Conservation (phyloP, 345 rosid genomes). For the Pugionium cornutum region DNA sequence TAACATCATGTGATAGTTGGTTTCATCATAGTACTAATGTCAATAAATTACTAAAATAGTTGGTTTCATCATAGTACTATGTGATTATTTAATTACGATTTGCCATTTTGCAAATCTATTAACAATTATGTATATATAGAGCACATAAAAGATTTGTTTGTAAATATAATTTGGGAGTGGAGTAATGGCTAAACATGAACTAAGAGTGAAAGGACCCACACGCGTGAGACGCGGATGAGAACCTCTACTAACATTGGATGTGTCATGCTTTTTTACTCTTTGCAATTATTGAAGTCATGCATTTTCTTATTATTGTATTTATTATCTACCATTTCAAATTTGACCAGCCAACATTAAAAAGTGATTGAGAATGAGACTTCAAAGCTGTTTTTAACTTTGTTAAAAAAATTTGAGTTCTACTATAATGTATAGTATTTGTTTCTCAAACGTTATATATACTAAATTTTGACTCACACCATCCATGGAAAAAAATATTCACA, state of each 20-base stretch:
- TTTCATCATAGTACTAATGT: conserved; percentile 25
- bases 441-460: too few relatives aligned
- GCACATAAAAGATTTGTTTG: too few relatives aligned
- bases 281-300: conserved; percentile 97
- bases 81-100: background rate
- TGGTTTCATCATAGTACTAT: conserved; percentile 32
- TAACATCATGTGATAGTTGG: conserved; percentile 37
- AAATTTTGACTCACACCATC: too few relatives aligned
- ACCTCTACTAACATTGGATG: conserved; percentile 22
- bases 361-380: too few relatives aligned
- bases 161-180: background rate
- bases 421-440: too few relatives aligned
- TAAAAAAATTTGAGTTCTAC: too few relatives aligned
- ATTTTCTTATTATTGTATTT: conserved; percentile 30
- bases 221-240: conserved; percentile 39
- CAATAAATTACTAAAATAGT: background rate
- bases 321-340: conserved; percentile 19
- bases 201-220: conserved; percentile 31
- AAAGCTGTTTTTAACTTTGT: too few relatives aligned
- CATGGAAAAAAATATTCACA: too few relatives aligned
- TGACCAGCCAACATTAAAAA: too few relatives aligned
- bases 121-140: too few relatives aligned
- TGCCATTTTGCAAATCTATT: background rate
- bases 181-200: conserved; percentile 27
- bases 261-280: conserved; percentile 97